phyloP scores from a whole-genome alignment of 768 basidiomycete species.

The Suillus hirtellus region DNA sequence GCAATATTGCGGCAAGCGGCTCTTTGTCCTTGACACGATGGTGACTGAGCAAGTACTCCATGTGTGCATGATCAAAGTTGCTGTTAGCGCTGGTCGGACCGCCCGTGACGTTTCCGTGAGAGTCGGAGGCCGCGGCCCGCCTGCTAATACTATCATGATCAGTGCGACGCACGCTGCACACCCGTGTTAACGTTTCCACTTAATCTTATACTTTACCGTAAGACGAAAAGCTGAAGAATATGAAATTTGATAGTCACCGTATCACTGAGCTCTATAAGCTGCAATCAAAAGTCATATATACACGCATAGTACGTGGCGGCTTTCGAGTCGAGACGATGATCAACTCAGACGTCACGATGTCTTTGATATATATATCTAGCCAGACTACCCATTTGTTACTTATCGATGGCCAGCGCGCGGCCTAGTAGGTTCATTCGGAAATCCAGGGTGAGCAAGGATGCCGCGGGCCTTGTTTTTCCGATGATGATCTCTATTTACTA shows the following conservation, averaged over 20 bases:
- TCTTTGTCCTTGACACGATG: background rate
- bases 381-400: background rate
- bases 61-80: background rate
- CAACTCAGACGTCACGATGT: background rate
- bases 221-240: too few relatives aligned
- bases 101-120: slow-evolving; percentile 13
- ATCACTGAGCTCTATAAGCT: background rate
- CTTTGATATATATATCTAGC: background rate
- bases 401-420: background rate
- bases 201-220: background rate
- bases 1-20: background rate
- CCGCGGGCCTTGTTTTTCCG: slow-evolving; percentile 6
- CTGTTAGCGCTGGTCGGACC: background rate
- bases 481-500: slow-evolving; percentile 7
- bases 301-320: background rate
- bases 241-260: background rate
- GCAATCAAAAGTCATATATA: too few relatives aligned
- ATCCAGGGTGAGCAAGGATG: background rate
- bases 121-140: slow-evolving; percentile 14
- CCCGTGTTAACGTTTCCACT: background rate
- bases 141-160: background rate
- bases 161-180: background rate
- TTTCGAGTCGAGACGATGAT: background rate
- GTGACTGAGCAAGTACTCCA: background rate
- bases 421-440: background rate